Evolutionary conservation across 2,329 filamentous ascomycete genomes (phyloP), one percentile per base, ranked within the genome.

Genomic region (Aspergillus ochraceus): DNA sequence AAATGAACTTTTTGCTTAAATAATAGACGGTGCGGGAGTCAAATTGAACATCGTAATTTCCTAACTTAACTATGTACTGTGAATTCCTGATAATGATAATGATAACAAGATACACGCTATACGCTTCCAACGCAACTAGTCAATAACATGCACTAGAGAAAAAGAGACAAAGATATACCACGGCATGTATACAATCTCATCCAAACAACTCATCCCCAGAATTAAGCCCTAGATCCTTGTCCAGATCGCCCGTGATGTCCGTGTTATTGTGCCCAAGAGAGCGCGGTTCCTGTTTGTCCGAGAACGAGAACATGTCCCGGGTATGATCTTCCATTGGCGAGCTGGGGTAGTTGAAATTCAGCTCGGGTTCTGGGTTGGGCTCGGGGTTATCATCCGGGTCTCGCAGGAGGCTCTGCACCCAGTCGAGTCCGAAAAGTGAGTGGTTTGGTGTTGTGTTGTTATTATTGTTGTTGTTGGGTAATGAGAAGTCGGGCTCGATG

Each of bases 231-330:
- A 76, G 60, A 65, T 76, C 74, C n/a, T 62, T 63, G 66, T 76
- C 74, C 51, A 76, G 57, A 66, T 76, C 74, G 3, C 74, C 74
- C 0, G 74, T 76, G 3, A 76, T 76, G 52, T 66, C 64, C 5
- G 56, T 54, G 45, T 60, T 64, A 8, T 26, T 50, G 52, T 65
- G 56, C 14, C 58, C 54, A 20, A 57, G 54, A 26, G 64, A 63
- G 9, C 53, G 52, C 11, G 63, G 55, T 26, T 58, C 64, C 26
- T 63, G 65, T 59, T n/a, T 70, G 14, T 11, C 52, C 2, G 56
- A 39, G 56, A 70, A 70, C 9, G 59, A 59, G 49, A 71, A 71
- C 1, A 62, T 49, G 56, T 68, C 64, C n/a, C 61, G 58, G 9
- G 51, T 52, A n/a, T 39, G 45, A 17, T 56, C 54, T 22, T 62